Percentiles rank a stretch among this genome's conserved stretches.
Evolutionary conservation across 2,329 filamentous ascomycete genomes (phyloP).

Genomic region (Dactylellina cionopaga): DNA sequence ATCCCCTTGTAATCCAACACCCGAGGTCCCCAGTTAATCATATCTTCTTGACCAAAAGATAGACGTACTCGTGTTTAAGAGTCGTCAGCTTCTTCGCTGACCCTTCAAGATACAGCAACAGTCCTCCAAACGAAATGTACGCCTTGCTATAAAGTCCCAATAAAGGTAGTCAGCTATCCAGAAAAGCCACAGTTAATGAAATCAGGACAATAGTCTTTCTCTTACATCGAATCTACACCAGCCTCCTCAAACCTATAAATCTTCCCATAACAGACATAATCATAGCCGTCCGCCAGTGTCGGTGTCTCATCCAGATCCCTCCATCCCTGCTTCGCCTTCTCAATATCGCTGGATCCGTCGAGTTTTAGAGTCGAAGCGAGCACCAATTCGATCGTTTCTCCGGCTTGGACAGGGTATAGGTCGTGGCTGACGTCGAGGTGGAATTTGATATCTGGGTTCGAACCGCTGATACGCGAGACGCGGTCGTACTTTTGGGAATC

Average conservation of each 20-base stretch:
- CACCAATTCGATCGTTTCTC: conserved; percentile 81
- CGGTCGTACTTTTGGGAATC: conserved; percentile 94
- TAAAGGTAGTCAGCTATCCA: no score
- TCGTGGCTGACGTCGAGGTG: conserved; percentile 94
- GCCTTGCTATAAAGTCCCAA: conserved; percentile 87
- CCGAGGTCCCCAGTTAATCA: neutral
- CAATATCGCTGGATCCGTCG: conserved; percentile 73
- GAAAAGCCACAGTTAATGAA: neutral
- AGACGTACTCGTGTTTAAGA: conserved; percentile 90
- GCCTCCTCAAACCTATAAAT: conserved; percentile 88
- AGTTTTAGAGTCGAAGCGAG: conserved; percentile 86
- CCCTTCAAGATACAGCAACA: conserved; percentile 89
- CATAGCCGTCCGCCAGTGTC: conserved; percentile 79
- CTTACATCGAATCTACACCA: conserved; percentile 80
- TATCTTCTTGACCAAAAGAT: conserved; percentile 91
- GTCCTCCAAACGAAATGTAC: conserved; percentile 91
- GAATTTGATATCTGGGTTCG: conserved; percentile 78
- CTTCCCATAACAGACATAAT: conserved; percentile 89
- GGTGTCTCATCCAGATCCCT: conserved; percentile 72
- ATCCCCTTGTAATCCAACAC: neutral
- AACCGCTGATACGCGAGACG: conserved; percentile 83
- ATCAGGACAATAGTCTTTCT: no score
- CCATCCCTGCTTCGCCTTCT: conserved; percentile 74
- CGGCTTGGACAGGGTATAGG: conserved; percentile 79
- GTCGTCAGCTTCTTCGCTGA: conserved; percentile 95